A percentile compares a stretch with the other conserved stretches of the same genome.
These are phyloP conservation scores for Myochromella boudieri DNA, from an alignment of 768 basidiomycete genomes.

Conservation along the genomic window DNA sequence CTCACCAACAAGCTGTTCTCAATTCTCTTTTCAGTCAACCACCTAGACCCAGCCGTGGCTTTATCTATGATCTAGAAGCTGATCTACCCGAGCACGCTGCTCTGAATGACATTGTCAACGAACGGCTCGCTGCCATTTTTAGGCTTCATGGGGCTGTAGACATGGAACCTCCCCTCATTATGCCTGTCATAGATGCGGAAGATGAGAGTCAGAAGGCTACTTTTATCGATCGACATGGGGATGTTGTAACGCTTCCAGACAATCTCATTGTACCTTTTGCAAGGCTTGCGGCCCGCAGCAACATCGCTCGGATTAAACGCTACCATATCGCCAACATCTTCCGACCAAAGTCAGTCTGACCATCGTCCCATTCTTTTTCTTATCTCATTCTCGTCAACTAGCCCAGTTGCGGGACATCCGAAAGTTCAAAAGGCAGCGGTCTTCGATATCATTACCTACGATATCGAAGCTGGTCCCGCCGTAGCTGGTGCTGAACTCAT, in stretches of 20 bases:
- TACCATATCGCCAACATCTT: slow-evolving; percentile 79
- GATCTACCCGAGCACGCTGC: slow-evolving; percentile 70
- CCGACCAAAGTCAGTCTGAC: slow-evolving; percentile 54
- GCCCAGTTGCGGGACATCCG: slow-evolving; percentile 71
- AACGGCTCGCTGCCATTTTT: slow-evolving; percentile 76
- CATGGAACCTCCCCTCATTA: slow-evolving; percentile 81
- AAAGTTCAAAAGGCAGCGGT: slow-evolving; percentile 71
- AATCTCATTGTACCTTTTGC: slow-evolving; percentile 78
- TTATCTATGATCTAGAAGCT: slow-evolving; percentile 72
- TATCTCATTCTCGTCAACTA: slow-evolving; percentile 23
- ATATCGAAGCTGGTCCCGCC: slow-evolving; percentile 57
- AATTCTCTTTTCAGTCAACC: slow-evolving; percentile 77
- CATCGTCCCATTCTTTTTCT: slow-evolving; percentile 11
- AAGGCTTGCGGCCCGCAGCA: slow-evolving; percentile 72
- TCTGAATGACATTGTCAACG: slow-evolving; percentile 73
- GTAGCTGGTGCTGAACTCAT: slow-evolving; percentile 78
- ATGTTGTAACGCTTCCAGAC: slow-evolving; percentile 70
- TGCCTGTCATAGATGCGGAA: slow-evolving; percentile 64
- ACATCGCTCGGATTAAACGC: slow-evolving; percentile 73
- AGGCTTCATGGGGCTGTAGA: slow-evolving; percentile 89
- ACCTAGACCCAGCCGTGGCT: slow-evolving; percentile 60
- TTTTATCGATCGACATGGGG: slow-evolving; percentile 80
- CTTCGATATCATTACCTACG: slow-evolving; percentile 82
- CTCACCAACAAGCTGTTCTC: slow-evolving; percentile 77
- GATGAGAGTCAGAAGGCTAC: slow-evolving; percentile 67